phyloP scores from a whole-genome alignment of 306 rosid genomes.

The Casuarina equisetifolia region DNA sequence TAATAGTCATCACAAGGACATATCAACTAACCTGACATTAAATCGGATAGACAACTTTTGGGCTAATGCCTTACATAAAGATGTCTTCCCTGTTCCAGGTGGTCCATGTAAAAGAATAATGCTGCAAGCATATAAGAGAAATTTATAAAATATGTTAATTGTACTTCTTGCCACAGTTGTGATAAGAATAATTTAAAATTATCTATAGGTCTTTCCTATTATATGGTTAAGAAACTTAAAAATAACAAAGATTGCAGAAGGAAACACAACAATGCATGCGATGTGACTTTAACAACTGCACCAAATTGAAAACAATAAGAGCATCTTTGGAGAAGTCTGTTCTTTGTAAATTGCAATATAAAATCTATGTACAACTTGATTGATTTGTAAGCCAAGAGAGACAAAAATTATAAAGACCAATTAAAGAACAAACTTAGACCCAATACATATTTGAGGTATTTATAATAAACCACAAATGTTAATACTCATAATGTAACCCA shows the following conservation, averaged over 20 bases:
- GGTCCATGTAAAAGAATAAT: slow-evolving; percentile 94
- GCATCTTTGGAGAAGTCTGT: slow-evolving; percentile 1
- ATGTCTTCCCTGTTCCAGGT: slow-evolving; percentile 96
- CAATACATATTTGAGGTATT: background rate
- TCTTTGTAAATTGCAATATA: background rate
- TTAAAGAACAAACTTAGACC: background rate
- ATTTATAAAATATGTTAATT: slow-evolving; percentile 19
- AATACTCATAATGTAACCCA: background rate
- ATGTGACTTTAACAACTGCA: background rate
- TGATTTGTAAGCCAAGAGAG: background rate
- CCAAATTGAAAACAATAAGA: slow-evolving; percentile 10
- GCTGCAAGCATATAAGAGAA: slow-evolving; percentile 43
- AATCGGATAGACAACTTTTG: slow-evolving; percentile 87
- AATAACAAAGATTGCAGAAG: background rate
- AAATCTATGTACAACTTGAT: background rate
- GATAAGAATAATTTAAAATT: background rate
- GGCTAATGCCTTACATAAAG: slow-evolving; percentile 94
- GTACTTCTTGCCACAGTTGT: background rate
- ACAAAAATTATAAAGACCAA: background rate
- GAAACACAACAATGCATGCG: background rate
- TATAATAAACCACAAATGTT: background rate
- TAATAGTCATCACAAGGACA: background rate
- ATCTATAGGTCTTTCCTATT: background rate
- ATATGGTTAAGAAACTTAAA: background rate
- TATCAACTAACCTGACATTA: slow-evolving; percentile 62